phyloP scores from a whole-genome alignment of 2,329 filamentous ascomycete genomes.

The Fusarium sp. region DNA sequence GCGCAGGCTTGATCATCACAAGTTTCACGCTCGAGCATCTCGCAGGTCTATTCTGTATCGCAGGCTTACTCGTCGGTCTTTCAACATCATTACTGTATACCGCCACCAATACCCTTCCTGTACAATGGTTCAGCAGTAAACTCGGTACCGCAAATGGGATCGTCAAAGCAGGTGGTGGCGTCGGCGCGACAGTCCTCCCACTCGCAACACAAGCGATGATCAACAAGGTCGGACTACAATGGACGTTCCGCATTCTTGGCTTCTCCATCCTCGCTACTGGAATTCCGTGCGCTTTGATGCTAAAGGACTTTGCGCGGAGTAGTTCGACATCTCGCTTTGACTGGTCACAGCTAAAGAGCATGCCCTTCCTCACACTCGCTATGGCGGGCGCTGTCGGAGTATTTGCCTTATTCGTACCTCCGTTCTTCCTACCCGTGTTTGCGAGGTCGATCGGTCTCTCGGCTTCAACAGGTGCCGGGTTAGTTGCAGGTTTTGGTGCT shows the following conservation, averaged over 20 bases:
- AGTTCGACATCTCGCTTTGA: neutral
- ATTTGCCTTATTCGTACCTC: neutral
- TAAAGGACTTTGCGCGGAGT: neutral
- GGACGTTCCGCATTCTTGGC: constrained; percentile 5
- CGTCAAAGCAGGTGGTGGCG: constrained; percentile 11
- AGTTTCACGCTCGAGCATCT: constrained; percentile 6
- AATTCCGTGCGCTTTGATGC: neutral
- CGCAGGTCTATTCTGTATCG: neutral
- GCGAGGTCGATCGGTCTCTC: neutral
- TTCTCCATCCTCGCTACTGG: neutral
- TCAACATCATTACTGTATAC: neutral
- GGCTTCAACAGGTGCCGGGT: neutral
- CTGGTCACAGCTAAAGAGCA: constrained; percentile 10
- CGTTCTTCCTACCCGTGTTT: constrained; percentile 2
- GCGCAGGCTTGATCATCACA: neutral
- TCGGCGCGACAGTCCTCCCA: neutral
- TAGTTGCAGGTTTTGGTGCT: neutral
- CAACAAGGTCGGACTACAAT: neutral
- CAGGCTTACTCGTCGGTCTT: neutral
- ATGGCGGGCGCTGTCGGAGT: constrained; percentile 10
- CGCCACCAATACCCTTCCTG: neutral
- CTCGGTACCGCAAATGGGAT: constrained; percentile 15
- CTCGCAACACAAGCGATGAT: neutral
- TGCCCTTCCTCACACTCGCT: neutral
- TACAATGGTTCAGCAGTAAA: constrained; percentile 5